Conservation (phyloP, 2,329 filamentous ascomycete genomes). For the Leptographium lundbergii region DNA sequence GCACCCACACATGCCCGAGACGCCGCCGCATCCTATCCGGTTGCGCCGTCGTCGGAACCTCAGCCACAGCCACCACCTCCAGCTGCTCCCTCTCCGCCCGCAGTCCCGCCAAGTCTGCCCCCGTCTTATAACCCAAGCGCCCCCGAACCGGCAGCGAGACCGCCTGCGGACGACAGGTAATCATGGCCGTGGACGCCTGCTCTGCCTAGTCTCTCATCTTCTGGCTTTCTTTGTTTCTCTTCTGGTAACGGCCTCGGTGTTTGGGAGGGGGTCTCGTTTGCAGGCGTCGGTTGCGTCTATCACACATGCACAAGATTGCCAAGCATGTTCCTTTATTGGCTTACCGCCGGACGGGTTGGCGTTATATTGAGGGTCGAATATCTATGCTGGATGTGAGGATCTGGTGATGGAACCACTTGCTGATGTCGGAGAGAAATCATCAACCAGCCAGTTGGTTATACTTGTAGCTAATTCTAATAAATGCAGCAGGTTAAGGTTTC, state of each 20-base stretch:
- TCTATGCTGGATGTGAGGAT: too few species aligned
- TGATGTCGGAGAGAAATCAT: too few species aligned
- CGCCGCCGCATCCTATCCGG: background rate
- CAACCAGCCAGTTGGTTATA: too few species aligned
- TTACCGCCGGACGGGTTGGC: background rate
- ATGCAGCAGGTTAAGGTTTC: too few species aligned
- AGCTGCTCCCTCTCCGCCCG: background rate
- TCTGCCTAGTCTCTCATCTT: background rate
- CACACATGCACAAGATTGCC: background rate
- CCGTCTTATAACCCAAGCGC: background rate
- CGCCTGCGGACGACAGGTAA: background rate
- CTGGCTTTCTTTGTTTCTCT: background rate
- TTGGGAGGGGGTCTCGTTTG: background rate
- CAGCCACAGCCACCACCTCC: background rate
- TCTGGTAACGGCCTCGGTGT: background rate
- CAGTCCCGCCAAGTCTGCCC: background rate
- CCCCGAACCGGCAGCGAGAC: background rate
- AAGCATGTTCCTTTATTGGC: background rate
- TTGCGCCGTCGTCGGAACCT: background rate
- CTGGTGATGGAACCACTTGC: too few species aligned
- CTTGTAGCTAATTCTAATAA: too few species aligned
- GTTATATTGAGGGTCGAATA: background rate
- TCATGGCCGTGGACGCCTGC: background rate
- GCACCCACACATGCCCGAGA: background rate
- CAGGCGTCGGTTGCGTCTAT: background rate